Evolutionary conservation across 306 rosid genomes (phyloP).

Genomic region (Ziziphus jujuba): DNA sequence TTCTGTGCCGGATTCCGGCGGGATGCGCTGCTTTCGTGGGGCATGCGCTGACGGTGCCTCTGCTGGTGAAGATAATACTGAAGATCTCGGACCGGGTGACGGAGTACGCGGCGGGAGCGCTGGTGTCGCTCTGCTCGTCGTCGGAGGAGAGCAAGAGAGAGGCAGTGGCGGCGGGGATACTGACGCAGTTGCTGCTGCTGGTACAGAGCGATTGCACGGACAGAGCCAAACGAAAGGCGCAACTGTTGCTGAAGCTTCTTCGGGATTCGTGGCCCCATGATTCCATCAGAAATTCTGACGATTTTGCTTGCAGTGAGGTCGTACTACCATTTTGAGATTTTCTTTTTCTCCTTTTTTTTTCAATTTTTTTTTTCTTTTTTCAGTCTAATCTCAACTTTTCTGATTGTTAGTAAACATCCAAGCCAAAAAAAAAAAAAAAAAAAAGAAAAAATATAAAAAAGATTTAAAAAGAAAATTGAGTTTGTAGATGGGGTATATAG

Average conservation of each 20-base stretch:
- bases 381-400: constrained; percentile 33
- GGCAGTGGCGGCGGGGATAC: constrained; percentile 80
- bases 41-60: constrained; percentile 82
- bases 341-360: neutral
- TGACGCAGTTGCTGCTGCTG: constrained; percentile 73
- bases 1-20: constrained; percentile 59
- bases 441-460: too few species aligned
- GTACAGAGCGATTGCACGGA: constrained; percentile 94
- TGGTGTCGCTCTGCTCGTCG: constrained; percentile 73
- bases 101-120: constrained; percentile 88
- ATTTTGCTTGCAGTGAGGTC: constrained; percentile 72
- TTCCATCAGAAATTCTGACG: constrained; percentile 78
- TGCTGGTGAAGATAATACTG: constrained; percentile 77
- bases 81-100: constrained; percentile 85
- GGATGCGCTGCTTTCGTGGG: constrained; percentile 58
- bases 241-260: constrained; percentile 83
- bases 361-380: neutral
- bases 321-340: constrained; percentile 45
- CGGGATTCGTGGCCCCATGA: constrained; percentile 98
- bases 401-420: constrained; percentile 12
- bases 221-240: constrained; percentile 92
- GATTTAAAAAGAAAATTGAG: constrained; percentile 10
- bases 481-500: constrained; percentile 47
- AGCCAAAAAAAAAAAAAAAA: neutral
- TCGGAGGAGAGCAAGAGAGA: constrained; percentile 58